Evolutionary conservation across 768 basidiomycete species (phyloP), one percentile per base, ranked within the genome.

Genomic region (Lentinula sp.): DNA sequence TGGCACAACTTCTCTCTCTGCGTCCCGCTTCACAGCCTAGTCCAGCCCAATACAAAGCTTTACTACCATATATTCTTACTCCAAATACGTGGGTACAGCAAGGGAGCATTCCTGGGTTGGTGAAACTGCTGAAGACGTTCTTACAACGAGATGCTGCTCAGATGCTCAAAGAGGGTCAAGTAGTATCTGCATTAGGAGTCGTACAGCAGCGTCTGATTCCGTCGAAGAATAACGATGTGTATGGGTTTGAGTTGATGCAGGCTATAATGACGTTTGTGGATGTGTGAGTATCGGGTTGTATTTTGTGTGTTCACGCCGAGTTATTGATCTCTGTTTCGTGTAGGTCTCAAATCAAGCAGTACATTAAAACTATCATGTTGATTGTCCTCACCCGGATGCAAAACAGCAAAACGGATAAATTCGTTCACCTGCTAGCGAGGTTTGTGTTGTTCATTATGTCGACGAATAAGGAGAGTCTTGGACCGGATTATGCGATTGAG

Each of bases 21-120:
- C 55, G 21, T 15, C 39, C 55, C 15, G 10, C 65, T 74, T 71
- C 1, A 68, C 71, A 56, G 15, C 55, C 80, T 6, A 78, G 95
- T 2, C 94, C 96, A 1, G 73, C 77, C 0, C 83, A 88, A 59
- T 99, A 98, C 75, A 86, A 87, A 31, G 75, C 80, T 32, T 78
- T 98, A 8, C 80, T 98, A 5, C 88, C 86, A 0, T 87, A 93
- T 68, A 78, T 99, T 16, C 83, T 98, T 49, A 90, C 88, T 0
- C 93, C 95, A 0, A 78, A 85, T 0, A 80, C 89, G 5, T 99
- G 97, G 96, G 87, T 89, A 70, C 92, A 94, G 70, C 89, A 95
- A 67, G 97, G 97, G 10, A 95, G 89, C 69, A 86, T 99, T 46
- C 97, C 97, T 0, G 95, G 95, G 1, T 82, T 99, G 2, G 94